Evolutionary conservation across 2,329 filamentous ascomycete species (phyloP).

Genomic region (Penicillium sp.): DNA sequence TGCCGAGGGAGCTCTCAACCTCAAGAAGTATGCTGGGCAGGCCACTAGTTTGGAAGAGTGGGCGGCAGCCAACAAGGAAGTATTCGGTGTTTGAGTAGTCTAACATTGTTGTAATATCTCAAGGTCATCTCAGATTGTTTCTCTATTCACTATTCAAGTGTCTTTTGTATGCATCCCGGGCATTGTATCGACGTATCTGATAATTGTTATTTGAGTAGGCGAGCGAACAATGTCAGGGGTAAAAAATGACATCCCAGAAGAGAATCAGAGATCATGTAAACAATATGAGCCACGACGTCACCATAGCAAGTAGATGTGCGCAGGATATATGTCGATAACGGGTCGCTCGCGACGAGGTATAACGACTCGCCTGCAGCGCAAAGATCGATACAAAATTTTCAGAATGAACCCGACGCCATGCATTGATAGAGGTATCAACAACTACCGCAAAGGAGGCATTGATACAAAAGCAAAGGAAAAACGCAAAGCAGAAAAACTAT

Average conservation of each 20-base stretch:
- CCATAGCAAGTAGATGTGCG: background rate
- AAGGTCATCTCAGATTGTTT: background rate
- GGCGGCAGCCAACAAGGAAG: constrained; percentile 36
- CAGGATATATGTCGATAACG: background rate
- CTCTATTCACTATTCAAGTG: background rate
- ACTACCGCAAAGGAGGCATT: background rate
- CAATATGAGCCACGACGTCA: background rate
- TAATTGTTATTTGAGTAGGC: background rate
- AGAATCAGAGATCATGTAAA: background rate
- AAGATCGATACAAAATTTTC: background rate
- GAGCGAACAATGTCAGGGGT: background rate
- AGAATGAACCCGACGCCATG: constrained; percentile 5
- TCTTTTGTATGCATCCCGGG: background rate
- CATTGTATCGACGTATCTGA: background rate
- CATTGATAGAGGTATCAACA: constrained; percentile 9
- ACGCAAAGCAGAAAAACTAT: background rate
- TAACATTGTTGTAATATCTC: background rate
- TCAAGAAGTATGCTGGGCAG: constrained; percentile 2
- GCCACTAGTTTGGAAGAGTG: constrained; percentile 37
- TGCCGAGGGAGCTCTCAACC: background rate
- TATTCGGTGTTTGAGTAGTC: constrained; percentile 17
- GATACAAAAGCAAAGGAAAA: background rate
- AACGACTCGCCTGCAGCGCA: background rate
- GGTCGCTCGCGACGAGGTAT: background rate
- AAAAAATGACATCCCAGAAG: background rate